Evolutionary conservation across 2,329 filamentous ascomycete species (phyloP), one percentile per base, ranked within the genome.

Genomic region (Diplodia sapinea): DNA sequence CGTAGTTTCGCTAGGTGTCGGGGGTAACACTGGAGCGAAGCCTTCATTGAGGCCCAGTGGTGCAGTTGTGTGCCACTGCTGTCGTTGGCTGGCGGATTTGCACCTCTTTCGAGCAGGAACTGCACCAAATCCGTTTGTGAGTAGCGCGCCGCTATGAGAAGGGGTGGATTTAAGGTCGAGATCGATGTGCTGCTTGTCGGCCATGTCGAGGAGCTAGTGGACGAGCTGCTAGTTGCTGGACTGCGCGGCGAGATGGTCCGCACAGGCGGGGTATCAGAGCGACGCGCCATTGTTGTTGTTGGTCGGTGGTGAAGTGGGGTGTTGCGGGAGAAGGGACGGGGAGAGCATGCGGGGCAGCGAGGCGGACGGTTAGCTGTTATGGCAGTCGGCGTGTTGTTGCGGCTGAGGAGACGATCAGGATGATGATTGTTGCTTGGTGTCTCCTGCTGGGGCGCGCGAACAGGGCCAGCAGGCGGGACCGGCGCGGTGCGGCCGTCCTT

Each of bases 221-320:
- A 26, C 23, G 23, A 26, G 23, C 23, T 26, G 23, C 23, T 26
- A 0, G 23, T 26, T 26, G 2, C 23, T 26, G 23, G 23, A 26
- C 23, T 26, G 23, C 23, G 23, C 23, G 23, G 23, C 23, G 23
- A 26, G 23, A 2, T 26, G 23, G 23, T 1, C 23, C 77, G 51
- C 57, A 57, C 49, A 64, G 66, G 36, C 23, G 50, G 77, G 77
- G 77, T 77, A 78, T 72, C 72, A 68, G 23, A 26, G 71, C 73
- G 66, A 79, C 77, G 72, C 74, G 79, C 77, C 78, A 79, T 79
- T 73, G 70, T 63, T 63, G 61, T 23, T 52, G 59, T 31, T 23
- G 12, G 17, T 57, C 13, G 47, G 47, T 36, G 43, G 43, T 52
- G 55, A 26, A 36, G 50, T 20, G 8, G 52, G 63, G 51, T 23